These are phyloP conservation scores for Volvariella volvacea DNA, from an alignment of 1,284 basidiomycete species.

Conservation along the genomic window DNA sequence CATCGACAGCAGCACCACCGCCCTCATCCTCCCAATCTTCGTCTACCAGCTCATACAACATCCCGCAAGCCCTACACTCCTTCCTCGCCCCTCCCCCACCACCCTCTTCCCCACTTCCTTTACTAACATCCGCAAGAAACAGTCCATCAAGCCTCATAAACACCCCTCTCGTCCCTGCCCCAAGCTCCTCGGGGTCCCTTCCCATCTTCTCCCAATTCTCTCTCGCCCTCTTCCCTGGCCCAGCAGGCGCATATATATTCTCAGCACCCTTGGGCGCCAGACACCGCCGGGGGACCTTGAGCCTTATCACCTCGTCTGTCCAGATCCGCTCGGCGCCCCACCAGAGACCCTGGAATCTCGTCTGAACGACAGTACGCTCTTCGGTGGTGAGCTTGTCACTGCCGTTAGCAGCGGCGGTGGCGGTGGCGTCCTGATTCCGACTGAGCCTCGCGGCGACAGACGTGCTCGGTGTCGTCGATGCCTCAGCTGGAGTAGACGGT, in stretches of 20 bases:
- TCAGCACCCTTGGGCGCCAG: conserved; percentile 57
- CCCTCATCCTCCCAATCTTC: conserved; percentile 54
- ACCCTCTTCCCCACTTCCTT: conserved; percentile 4
- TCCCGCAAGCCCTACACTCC: conserved; percentile 58
- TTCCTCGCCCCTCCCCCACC: conserved; percentile 37
- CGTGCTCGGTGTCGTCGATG: conserved; percentile 3
- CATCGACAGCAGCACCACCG: conserved; percentile 2
- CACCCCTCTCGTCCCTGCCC: conserved; percentile 53
- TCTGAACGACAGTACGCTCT: conserved; percentile 31
- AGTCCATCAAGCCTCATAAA: conserved; percentile 63
- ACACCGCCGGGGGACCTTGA: conserved; percentile 60
- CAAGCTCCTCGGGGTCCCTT: conserved; percentile 29
- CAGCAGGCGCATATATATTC: conserved; percentile 51
- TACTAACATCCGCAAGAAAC: conserved; percentile 45
- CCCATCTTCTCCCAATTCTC: conserved; percentile 23
- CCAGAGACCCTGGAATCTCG: conserved; percentile 76
- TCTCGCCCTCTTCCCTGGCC: conserved; percentile 37
- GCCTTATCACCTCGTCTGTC: conserved; percentile 77
- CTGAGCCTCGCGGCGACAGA: no score
- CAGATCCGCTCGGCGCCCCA: conserved; percentile 88
- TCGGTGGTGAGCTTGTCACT: background rate
- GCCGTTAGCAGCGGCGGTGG: conserved; percentile 16
- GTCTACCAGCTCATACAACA: conserved; percentile 70
- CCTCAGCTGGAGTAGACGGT: conserved; percentile 24
- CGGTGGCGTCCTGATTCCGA: conserved; percentile 21